Conservation (phyloP, 768 basidiomycete species). For the Tylopilus sp. region DNA sequence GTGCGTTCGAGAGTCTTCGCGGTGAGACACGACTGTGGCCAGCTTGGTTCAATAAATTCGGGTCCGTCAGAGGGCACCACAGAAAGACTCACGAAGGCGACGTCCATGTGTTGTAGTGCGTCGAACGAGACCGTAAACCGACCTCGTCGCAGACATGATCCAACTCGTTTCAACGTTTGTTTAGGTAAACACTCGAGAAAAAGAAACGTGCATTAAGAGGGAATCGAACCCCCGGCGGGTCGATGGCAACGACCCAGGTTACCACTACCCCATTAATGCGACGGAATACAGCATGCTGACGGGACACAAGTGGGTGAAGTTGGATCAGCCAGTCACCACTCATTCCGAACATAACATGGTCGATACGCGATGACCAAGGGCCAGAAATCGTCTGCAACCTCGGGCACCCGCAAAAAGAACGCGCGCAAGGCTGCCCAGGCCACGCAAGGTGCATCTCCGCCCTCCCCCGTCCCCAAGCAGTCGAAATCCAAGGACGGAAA, state of each 20-base stretch:
- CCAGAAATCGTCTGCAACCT: conserved; percentile 74
- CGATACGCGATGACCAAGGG: conserved; percentile 42
- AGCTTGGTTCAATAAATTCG: conserved; percentile 1
- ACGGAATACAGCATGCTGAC: not conserved
- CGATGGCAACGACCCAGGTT: conserved; percentile 71
- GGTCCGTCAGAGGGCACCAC: not conserved
- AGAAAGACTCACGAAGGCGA: conserved; percentile 15
- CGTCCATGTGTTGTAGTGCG: no score
- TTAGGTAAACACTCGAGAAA: not conserved
- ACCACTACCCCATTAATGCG: conserved; percentile 64
- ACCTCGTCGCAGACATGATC: not conserved
- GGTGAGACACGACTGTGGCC: not conserved
- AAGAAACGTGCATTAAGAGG: conserved; percentile 28
- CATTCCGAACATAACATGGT: no score
- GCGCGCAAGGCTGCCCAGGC: conserved; percentile 62
- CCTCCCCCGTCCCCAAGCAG: conserved; percentile 38
- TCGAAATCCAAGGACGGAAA: conserved; percentile 50
- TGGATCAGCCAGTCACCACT: no score
- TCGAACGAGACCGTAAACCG: not conserved
- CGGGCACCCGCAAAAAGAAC: conserved; percentile 91
- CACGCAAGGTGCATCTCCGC: conserved; percentile 23
- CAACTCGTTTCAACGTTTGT: no score
- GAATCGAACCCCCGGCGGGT: conserved; percentile 89
- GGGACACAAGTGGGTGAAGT: no score
- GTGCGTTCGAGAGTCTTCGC: conserved; percentile 5